Evolutionary conservation across 2,329 filamentous ascomycete genomes (phyloP), one percentile per base, ranked within the genome.

Genomic region (Colletotrichum navitas): DNA sequence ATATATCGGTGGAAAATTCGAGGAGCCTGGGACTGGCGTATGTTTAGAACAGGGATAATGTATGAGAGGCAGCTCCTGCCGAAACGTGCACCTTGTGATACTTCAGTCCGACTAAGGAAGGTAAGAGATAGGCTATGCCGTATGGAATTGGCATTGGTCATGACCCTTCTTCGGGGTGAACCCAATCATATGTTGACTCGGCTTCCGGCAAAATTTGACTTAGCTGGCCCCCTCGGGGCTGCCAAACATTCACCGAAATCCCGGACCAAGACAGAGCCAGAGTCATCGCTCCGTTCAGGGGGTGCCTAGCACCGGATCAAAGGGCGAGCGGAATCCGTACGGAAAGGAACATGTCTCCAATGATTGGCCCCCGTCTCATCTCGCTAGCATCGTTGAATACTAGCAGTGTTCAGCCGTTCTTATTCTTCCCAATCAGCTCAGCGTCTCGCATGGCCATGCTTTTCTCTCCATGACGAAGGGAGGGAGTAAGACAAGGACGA

Each of bases 181-280:
- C 51, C 34, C 11, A 36, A 29, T 71, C 68, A 62, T 51, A 62
- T 71, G 49, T 21, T 67, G 67, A 29, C 24, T 16, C 34, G 12
- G 49, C 14, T 18, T 34, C 16, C 12, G n/a, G 55, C 39, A 36
- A 39, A 56, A 49, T 62, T 67, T 59, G 59, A 59, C 59, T 63
- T 47, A 47, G 41, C 52, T 32, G 16, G 45, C 59, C 36, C 36
- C 59, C 65, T 24, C 59, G 39, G 65, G 34, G 8, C 60, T 32
- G 34, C 45, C 21, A 68, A 21, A 68, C 45, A 55, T 55, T 69
- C 65, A 64, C 65, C 69, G 69, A 64, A 64, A 59, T 39, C 24
- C 39, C 69, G 47, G 66, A 26, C 39, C 55, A 55, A 69, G 65
- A 69, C 69, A 72, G 52, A 63, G 41, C 60, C 69, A 72, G 52